These are phyloP conservation scores for Cercospora sesami DNA, from an alignment of 2,329 filamentous ascomycete genomes.

Conservation along the genomic window DNA sequence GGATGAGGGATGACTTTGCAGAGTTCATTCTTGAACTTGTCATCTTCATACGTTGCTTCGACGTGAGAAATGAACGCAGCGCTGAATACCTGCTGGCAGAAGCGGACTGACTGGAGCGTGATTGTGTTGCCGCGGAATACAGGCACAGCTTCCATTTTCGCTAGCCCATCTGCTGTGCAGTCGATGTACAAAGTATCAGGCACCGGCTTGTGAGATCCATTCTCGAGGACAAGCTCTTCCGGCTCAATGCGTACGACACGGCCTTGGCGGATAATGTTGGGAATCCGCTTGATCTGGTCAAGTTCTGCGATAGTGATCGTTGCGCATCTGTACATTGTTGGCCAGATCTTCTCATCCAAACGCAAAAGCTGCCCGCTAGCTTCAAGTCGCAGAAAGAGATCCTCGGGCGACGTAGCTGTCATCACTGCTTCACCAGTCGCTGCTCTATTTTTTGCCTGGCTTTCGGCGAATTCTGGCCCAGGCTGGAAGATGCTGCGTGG, in stretches of 20 bases:
- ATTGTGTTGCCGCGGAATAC: constrained; percentile 23
- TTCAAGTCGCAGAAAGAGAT: constrained; percentile 17
- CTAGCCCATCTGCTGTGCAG: constrained; percentile 24
- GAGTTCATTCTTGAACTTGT: constrained; percentile 22
- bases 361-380: constrained; percentile 4
- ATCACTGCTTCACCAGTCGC: constrained; percentile 3
- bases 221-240: constrained; percentile 16
- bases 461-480: background rate
- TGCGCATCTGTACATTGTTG: constrained; percentile 25
- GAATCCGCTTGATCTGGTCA: constrained; percentile 20
- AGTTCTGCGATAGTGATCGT: constrained; percentile 24
- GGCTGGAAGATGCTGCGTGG: constrained; percentile 21
- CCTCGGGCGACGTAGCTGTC: constrained; percentile 19
- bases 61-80: constrained; percentile 29
- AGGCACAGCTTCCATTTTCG: constrained; percentile 18
- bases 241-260: constrained; percentile 17
- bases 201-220: constrained; percentile 2
- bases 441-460: background rate
- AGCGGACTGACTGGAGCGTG: constrained; percentile 26
- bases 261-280: constrained; percentile 21
- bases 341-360: constrained; percentile 16
- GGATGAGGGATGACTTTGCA: constrained; percentile 24
- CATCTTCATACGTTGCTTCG: constrained; percentile 20
- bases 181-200: constrained; percentile 27
- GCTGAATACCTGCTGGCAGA: constrained; percentile 29